Conservation (phyloP, 768 basidiomycete species). For the Scleroderma citrinum region DNA sequence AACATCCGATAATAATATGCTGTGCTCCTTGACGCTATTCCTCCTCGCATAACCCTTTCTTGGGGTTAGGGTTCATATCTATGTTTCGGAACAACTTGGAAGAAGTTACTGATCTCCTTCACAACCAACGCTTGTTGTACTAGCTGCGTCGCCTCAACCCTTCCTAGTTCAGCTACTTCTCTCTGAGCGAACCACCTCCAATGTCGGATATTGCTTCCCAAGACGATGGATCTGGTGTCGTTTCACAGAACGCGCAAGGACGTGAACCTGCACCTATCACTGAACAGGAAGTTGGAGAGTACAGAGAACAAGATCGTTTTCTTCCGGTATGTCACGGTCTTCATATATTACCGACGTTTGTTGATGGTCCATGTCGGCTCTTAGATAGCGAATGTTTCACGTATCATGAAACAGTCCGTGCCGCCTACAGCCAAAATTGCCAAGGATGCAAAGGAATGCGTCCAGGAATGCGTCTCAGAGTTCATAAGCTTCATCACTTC, state of each 20-base stretch:
- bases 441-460: slow-evolving; percentile 97
- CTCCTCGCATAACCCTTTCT: background rate
- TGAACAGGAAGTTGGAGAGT: slow-evolving; percentile 90
- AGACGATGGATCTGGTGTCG: slow-evolving; percentile 31
- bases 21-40: no score
- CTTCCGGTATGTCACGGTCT: slow-evolving; percentile 60
- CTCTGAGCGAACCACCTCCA: background rate
- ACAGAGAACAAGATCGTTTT: slow-evolving; percentile 91
- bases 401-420: slow-evolving; percentile 93
- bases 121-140: background rate
- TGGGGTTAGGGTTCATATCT: slow-evolving; percentile 2
- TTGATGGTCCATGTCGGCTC: background rate
- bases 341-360: background rate
- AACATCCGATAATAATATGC: no score
- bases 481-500: slow-evolving; percentile 98
- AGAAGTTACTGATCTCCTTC: background rate
- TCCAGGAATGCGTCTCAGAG: slow-evolving; percentile 97
- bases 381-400: slow-evolving; percentile 95
- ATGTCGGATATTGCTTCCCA: slow-evolving; percentile 36
- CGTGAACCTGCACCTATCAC: slow-evolving; percentile 70
- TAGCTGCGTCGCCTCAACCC: background rate
- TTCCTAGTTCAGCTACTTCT: no score
- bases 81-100: background rate
- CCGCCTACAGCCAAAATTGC: slow-evolving; percentile 92
- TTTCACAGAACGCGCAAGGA: slow-evolving; percentile 32